A percentile compares a stretch with the other conserved stretches of the same genome.
These are phyloP conservation scores for Fusarium phyllophilum DNA, from an alignment of 2,329 filamentous ascomycete species.

Conservation along the genomic window DNA sequence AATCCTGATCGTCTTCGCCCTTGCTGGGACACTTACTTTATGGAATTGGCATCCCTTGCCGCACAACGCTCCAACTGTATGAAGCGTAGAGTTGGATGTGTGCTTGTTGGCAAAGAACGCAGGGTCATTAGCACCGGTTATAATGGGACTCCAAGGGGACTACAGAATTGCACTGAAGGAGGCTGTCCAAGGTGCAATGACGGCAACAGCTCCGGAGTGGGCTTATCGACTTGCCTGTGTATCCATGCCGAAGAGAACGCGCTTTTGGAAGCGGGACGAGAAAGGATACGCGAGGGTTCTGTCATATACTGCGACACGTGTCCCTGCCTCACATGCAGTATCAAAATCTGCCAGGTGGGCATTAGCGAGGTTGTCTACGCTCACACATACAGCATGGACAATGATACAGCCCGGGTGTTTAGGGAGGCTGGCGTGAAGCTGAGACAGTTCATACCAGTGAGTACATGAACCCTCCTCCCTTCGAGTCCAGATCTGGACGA, in stretches of 20 bases:
- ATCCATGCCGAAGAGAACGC: conserved; percentile 99
- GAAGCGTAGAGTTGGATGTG: conserved; percentile 95
- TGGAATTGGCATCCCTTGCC: conserved; percentile 92
- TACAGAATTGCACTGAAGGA: conserved; percentile 91
- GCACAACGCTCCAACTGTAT: conserved; percentile 95
- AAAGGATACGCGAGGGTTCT: conserved; percentile 83
- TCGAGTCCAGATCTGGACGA: conserved; percentile 12
- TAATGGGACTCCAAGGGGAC: conserved; percentile 92
- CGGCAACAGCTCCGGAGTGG: conserved; percentile 74
- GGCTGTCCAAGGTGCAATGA: conserved; percentile 90
- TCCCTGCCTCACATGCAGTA: conserved; percentile 95
- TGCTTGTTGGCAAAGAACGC: conserved; percentile 81
- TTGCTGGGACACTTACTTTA: conserved; percentile 97
- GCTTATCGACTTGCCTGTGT: conserved; percentile 88
- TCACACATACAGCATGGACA: conserved; percentile 94
- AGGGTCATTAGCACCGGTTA: conserved; percentile 96
- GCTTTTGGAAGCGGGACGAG: conserved; percentile 89
- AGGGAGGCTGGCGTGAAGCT: conserved; percentile 83
- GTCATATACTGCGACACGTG: conserved; percentile 96
- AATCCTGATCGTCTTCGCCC: conserved; percentile 85
- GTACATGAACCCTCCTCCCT: conserved; percentile 48
- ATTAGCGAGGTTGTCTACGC: conserved; percentile 96
- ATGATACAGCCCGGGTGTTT: conserved; percentile 83
- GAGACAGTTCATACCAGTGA: conserved; percentile 86
- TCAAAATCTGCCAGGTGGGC: conserved; percentile 97